Conservation (phyloP, 2,329 filamentous ascomycete genomes). For the Claviceps sp. region DNA sequence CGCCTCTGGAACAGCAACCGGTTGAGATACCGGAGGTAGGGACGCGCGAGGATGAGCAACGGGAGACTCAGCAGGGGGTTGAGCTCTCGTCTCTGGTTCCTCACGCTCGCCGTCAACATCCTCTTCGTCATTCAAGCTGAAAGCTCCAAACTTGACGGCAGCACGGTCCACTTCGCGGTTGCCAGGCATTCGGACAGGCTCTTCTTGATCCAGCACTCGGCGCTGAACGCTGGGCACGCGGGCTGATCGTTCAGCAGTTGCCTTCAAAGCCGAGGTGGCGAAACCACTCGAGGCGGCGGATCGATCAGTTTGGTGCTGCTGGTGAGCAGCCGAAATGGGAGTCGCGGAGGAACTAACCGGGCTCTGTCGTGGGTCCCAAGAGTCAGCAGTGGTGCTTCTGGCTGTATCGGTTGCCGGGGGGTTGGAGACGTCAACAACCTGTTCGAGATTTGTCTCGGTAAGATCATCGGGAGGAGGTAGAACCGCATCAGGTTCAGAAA, state of each 20-base stretch:
- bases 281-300: constrained; percentile 47
- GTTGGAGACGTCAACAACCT: constrained; percentile 68
- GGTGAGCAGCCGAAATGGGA: constrained; percentile 50
- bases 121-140: constrained; percentile 75
- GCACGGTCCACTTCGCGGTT: constrained; percentile 90
- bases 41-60: constrained; percentile 74
- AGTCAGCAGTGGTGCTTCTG: constrained; percentile 80
- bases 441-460: constrained; percentile 85
- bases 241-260: constrained; percentile 45
- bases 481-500: constrained; percentile 37
- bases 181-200: constrained; percentile 95
- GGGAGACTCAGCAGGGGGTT: constrained; percentile 87
- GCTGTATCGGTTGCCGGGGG: constrained; percentile 69
- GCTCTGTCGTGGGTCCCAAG: constrained; percentile 57
- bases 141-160: constrained; percentile 90
- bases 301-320: constrained; percentile 43
- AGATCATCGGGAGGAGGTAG: constrained; percentile 65
- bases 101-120: constrained; percentile 92
- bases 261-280: constrained; percentile 71
- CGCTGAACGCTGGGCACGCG: constrained; percentile 73
- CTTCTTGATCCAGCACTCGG: constrained; percentile 84
- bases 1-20: constrained; percentile 39
- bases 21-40: constrained; percentile 58
- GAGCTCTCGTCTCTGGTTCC: constrained; percentile 85
- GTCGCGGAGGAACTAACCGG: constrained; percentile 49